A percentile compares a stretch with the other conserved stretches of the same genome.
These are phyloP conservation scores for Septoria linicola DNA, from an alignment of 2,329 filamentous ascomycete species.

Conservation along the genomic window DNA sequence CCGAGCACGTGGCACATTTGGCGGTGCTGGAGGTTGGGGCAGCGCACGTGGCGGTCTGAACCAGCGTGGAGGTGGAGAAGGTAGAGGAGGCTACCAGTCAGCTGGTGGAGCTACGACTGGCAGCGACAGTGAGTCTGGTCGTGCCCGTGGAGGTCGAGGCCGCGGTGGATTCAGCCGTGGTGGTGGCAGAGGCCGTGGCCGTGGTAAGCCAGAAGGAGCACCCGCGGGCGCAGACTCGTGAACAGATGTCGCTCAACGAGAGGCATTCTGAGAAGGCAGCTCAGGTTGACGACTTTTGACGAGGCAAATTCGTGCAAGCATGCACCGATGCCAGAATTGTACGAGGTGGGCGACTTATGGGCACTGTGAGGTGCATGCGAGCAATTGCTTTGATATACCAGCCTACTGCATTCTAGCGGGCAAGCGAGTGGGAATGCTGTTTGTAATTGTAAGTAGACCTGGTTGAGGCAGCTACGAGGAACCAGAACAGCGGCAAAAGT, in stretches of 20 bases:
- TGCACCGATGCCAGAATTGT: not conserved
- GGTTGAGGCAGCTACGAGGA: too few relatives aligned
- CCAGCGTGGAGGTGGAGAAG: slow-evolving; percentile 58
- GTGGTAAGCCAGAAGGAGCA: slow-evolving; percentile 30
- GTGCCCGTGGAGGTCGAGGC: slow-evolving; percentile 50
- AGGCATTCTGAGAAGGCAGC: not conserved
- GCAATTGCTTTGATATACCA: slow-evolving; percentile 24
- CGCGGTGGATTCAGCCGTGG: slow-evolving; percentile 52
- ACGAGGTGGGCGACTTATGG: slow-evolving; percentile 1
- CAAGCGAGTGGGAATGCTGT: slow-evolving; percentile 19
- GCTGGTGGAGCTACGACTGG: slow-evolving; percentile 38
- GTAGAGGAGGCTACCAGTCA: slow-evolving; percentile 37
- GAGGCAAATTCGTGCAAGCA: not conserved
- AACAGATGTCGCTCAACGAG: slow-evolving; percentile 3
- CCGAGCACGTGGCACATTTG: slow-evolving; percentile 59
- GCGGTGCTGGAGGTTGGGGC: slow-evolving; percentile 60
- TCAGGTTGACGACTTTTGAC: too few relatives aligned
- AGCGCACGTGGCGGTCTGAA: slow-evolving; percentile 61
- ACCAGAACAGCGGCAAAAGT: too few relatives aligned
- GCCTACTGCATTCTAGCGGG: slow-evolving; percentile 21
- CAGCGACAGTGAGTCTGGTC: slow-evolving; percentile 71
- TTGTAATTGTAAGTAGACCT: slow-evolving; percentile 22
- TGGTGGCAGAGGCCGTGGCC: slow-evolving; percentile 50
- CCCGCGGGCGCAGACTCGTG: slow-evolving; percentile 35
- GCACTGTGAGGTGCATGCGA: slow-evolving; percentile 11